Evolutionary conservation across 2,329 filamentous ascomycete species (phyloP).

Genomic region (Eurotiales sp.): DNA sequence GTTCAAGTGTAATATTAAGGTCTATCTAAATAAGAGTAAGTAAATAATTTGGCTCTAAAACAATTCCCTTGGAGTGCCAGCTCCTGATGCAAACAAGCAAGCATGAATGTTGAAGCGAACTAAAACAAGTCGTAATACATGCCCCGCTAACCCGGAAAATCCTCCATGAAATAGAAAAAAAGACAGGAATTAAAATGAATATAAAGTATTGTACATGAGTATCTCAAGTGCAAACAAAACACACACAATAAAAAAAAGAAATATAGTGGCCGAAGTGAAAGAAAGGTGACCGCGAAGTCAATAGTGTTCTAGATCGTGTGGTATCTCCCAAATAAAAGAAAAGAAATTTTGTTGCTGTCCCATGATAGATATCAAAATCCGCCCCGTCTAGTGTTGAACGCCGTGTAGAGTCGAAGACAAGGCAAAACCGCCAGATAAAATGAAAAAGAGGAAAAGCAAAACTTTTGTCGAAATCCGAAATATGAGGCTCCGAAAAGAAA

Average conservation of each 20-base stretch:
- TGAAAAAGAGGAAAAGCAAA: constrained; percentile 9
- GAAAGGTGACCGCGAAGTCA: constrained; percentile 34
- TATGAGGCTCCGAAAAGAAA: constrained; percentile 14
- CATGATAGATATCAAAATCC: constrained; percentile 17
- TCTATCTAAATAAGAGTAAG: background rate
- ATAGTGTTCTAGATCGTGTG: constrained; percentile 34
- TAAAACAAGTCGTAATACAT: constrained; percentile 13
- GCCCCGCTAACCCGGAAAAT: constrained; percentile 11
- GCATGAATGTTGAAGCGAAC: background rate
- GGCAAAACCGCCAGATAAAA: constrained; percentile 12
- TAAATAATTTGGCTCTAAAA: constrained; percentile 1
- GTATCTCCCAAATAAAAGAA: constrained; percentile 30
- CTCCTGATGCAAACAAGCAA: constrained; percentile 6
- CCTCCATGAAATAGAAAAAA: constrained; percentile 12
- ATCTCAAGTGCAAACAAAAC: constrained; percentile 16
- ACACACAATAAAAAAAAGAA: constrained; percentile 6
- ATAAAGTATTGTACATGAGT: constrained; percentile 22
- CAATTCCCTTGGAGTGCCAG: background rate
- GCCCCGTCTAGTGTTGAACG: constrained; percentile 38
- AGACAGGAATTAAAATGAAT: background rate
- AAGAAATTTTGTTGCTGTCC: constrained; percentile 6
- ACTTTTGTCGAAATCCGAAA: constrained; percentile 9
- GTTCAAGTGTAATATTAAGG: background rate
- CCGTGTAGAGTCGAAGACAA: too few species aligned
- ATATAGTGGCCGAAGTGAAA: too few species aligned